A percentile compares a stretch with the other conserved stretches of the same genome.
Conservation (phyloP, 495 filamentous ascomycete species). For the Cudoniella acicularis region DNA sequence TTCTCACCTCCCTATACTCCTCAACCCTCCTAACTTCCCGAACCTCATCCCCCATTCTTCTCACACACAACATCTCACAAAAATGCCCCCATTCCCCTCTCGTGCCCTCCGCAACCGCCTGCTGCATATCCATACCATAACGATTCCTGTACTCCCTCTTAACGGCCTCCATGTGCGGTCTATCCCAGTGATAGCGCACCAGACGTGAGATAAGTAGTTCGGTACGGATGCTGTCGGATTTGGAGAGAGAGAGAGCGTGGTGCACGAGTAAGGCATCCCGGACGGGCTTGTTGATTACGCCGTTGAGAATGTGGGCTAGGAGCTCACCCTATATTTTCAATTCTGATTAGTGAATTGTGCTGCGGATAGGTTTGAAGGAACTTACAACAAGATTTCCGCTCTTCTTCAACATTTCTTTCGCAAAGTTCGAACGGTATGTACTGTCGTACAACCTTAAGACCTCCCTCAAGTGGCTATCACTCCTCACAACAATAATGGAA, state of each 20-base stretch:
- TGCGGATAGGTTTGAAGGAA: constrained; percentile 22
- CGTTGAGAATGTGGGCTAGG: constrained; percentile 93
- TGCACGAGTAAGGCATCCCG: constrained; percentile 93
- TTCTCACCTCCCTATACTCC: constrained; percentile 9
- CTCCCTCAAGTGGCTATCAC: constrained; percentile 77
- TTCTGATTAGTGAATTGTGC: constrained; percentile 1
- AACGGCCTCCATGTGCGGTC: constrained; percentile 65
- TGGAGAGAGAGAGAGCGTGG: constrained; percentile 69
- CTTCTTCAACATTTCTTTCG: constrained; percentile 80
- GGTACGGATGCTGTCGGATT: constrained; percentile 60
- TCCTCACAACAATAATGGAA: constrained; percentile 72
- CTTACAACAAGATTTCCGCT: constrained; percentile 87
- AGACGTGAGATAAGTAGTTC: constrained; percentile 79
- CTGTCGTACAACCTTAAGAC: constrained; percentile 70
- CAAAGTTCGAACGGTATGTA: constrained; percentile 71
- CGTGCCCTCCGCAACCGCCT: constrained; percentile 50
- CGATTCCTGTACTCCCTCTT: constrained; percentile 67
- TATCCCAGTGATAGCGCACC: constrained; percentile 83
- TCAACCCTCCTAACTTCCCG: constrained; percentile 28
- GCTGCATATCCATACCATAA: constrained; percentile 66
- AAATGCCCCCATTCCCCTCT: constrained; percentile 49
- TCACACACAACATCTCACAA: constrained; percentile 48
- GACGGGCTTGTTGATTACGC: constrained; percentile 90
- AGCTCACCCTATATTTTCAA: constrained; percentile 82
- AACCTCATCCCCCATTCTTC: constrained; percentile 49